Evolutionary conservation across 192 early-diverging fungal species (phyloP).

Genomic region (Kappamyces sp.): DNA sequence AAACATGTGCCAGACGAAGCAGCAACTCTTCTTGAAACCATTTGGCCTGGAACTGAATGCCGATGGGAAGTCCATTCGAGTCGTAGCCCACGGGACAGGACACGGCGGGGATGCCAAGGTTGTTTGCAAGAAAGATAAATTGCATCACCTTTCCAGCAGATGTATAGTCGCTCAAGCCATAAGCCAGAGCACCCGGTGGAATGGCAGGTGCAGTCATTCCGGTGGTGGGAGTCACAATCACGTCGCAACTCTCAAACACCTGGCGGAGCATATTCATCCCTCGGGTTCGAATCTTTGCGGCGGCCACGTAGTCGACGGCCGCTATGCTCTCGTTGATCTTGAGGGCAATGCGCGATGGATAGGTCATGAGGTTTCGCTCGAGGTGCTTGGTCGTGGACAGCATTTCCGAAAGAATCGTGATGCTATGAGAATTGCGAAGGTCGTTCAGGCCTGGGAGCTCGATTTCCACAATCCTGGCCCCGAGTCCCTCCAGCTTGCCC

Average conservation of each 20-base stretch:
- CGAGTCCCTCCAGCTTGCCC: constrained; percentile 38
- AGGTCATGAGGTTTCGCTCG: constrained; percentile 30
- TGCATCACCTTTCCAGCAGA: constrained; percentile 49
- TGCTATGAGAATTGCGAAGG: constrained; percentile 51
- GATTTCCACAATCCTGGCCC: constrained; percentile 60
- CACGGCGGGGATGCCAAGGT: constrained; percentile 61
- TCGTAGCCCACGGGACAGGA: constrained; percentile 55
- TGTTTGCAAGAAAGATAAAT: constrained; percentile 56
- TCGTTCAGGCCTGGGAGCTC: constrained; percentile 54
- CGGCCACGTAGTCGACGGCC: constrained; percentile 44
- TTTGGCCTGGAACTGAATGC: constrained; percentile 59
- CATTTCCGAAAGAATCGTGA: constrained; percentile 63
- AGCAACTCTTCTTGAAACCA: constrained; percentile 65
- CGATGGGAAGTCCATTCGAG: constrained; percentile 49
- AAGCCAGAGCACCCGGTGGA: constrained; percentile 25
- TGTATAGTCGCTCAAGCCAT: constrained; percentile 51
- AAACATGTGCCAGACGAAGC: constrained; percentile 50
- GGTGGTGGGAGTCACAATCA: constrained; percentile 59
- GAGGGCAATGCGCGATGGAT: constrained; percentile 39
- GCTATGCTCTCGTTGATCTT: constrained; percentile 25
- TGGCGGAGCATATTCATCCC: constrained; percentile 46
- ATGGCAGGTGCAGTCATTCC: constrained; percentile 53
- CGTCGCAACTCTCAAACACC: constrained; percentile 51
- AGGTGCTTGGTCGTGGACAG: constrained; percentile 11
- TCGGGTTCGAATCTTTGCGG: constrained; percentile 47